Base-by-base conservation (phyloP, 805 yeast genomes). In the Wickerhamomyces bovis region DNA sequence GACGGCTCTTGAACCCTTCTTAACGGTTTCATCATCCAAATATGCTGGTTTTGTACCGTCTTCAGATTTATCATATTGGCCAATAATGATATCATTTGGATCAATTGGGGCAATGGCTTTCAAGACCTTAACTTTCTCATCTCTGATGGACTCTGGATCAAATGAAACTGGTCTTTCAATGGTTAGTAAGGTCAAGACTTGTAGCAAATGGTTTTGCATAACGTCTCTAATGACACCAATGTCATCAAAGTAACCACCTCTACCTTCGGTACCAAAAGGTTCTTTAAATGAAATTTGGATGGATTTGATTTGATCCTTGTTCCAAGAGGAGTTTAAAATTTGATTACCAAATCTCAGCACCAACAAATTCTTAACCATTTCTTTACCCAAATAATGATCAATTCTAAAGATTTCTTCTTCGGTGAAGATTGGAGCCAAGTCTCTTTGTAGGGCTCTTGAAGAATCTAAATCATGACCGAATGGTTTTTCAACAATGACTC, bases 181-280 rank as follows among this genome's bases (percentile, higher is more conserved):
- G 45, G 97, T 87, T 50, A 92, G 72, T 46, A 94, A 68, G 6
- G 98, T 90, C 63, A 94, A 71, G 20, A 92, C 95, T 72, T 94
- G 99, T 62, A 92, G 75, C 58, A 94, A 69, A 71, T 94, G 99
- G 76, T 94, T 94, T 73, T 94, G 99, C 89, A 94, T 92, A 42
- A 94, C 98, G 64, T 94, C 99, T 68, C 99, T 81, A 56, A 94
- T 86, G 63, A 94, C 94, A 49, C 99, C 99, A 61, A 90, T 89
- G 46, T 76, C 74, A 69, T 94, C 98, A 62, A 94, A 94, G 72
- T 94, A 94, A 35, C 99, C 99, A 57, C 99, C 99, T 65, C 99
- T 81, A 47, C 99, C 99, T 70, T 94, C 97, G 38, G 99, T 94
- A 46, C 99, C 99, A 59, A 94, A 94, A n/a, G 94, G 88, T 72